phyloP scores from a whole-genome alignment of 352 stramenopile species.

The Phytopythium ostracodes region DNA sequence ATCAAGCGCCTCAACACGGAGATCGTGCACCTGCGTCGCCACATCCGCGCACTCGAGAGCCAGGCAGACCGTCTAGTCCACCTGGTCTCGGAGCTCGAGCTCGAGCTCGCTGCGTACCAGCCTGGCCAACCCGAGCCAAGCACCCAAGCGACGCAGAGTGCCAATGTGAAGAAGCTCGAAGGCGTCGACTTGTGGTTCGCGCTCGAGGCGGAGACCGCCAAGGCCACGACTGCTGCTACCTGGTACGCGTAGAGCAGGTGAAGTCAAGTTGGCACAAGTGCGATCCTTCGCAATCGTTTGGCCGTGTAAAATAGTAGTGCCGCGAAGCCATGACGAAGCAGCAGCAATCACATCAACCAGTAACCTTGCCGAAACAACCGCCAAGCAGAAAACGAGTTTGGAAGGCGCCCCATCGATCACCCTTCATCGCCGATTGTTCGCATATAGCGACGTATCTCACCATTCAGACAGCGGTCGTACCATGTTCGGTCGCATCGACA shows the following conservation, averaged over 20 bases:
- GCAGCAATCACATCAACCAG: neutral
- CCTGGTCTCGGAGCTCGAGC: neutral
- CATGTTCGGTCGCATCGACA: no score
- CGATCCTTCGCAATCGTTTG: no score
- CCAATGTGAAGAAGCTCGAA: neutral
- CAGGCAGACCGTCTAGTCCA: neutral
- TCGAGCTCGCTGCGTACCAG: neutral
- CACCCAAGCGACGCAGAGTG: neutral
- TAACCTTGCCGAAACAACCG: neutral
- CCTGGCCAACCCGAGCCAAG: neutral
- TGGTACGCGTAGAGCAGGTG: neutral
- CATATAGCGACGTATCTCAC: no score
- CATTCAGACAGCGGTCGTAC: no score
- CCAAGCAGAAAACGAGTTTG: neutral
- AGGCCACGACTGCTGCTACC: neutral
- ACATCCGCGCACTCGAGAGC: neutral
- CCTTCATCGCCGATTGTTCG: neutral
- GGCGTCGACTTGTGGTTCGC: neutral
- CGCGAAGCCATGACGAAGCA: neutral
- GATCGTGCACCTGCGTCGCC: neutral
- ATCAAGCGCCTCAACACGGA: neutral
- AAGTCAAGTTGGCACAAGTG: no score
- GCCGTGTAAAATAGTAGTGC: no score
- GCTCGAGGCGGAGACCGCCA: neutral
- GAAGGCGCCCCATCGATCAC: neutral